Conservation (phyloP, 1,284 basidiomycete species). For the Cutaneotrichosporon sp. region DNA sequence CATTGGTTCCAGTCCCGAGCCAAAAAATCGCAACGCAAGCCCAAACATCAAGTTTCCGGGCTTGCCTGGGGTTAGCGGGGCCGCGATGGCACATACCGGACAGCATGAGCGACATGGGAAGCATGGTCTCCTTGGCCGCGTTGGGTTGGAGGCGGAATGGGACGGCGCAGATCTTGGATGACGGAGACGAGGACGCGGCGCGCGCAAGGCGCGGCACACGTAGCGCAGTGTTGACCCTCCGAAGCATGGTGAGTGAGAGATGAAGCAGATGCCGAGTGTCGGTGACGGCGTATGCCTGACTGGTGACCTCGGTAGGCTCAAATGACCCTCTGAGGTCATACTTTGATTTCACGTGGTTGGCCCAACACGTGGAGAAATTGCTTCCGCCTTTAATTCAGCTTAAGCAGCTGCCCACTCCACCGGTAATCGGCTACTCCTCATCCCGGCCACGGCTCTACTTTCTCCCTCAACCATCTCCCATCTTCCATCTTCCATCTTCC, state of each 20-base stretch:
- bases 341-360: background rate
- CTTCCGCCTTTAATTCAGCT: background rate
- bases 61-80: conserved; percentile 17
- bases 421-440: conserved; percentile 5
- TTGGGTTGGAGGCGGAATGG: conserved; percentile 33
- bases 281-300: background rate
- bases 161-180: conserved; percentile 34
- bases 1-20: conserved; percentile 26
- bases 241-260: conserved; percentile 8
- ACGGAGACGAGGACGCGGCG: conserved; percentile 11
- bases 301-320: background rate
- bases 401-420: background rate
- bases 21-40: conserved; percentile 38
- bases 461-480: background rate
- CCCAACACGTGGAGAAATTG: background rate
- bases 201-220: conserved; percentile 7
- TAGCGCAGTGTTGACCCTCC: background rate
- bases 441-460: background rate
- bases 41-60: conserved; percentile 36
- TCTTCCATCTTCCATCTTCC: conserved; percentile 2
- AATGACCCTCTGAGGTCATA: background rate
- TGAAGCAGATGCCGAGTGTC: background rate
- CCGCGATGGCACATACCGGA: background rate
- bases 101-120: conserved; percentile 3
- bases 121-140: conserved; percentile 30